These are phyloP conservation scores for Benincasa hispida DNA, from an alignment of 306 rosid genomes.

Conservation along the genomic window DNA sequence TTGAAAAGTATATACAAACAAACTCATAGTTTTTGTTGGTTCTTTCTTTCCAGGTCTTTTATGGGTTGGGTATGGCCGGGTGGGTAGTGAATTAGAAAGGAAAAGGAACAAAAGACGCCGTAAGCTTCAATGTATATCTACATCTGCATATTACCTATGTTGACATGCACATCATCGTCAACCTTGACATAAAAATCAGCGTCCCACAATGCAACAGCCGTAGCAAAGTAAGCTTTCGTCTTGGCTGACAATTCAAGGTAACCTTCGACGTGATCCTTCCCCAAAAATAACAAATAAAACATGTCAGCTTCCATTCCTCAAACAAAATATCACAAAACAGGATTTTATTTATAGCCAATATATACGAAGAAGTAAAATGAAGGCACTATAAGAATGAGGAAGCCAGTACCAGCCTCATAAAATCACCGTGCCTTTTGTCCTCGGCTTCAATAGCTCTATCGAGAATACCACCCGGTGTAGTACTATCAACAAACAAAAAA, in stretches of 20 bases:
- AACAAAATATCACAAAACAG: background rate
- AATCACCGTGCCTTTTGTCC: slow-evolving; percentile 38
- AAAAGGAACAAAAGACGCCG: background rate
- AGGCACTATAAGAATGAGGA: background rate
- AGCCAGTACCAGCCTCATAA: slow-evolving; percentile 38
- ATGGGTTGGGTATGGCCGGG: background rate
- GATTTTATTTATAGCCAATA: background rate
- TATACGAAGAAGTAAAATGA: background rate
- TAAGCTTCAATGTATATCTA: background rate
- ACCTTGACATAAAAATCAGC: slow-evolving; percentile 50
- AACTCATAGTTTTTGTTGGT: background rate
- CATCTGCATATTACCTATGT: slow-evolving; percentile 26
- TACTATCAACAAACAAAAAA: slow-evolving; percentile 19
- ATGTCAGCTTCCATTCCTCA: background rate
- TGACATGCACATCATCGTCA: slow-evolving; percentile 53
- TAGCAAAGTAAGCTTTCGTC: slow-evolving; percentile 38
- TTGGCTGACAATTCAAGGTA: slow-evolving; percentile 53
- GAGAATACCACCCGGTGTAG: slow-evolving; percentile 51
- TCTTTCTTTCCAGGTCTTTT: background rate
- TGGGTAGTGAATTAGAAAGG: background rate
- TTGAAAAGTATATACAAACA: background rate
- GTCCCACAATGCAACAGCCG: slow-evolving; percentile 42
- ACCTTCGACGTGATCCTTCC: slow-evolving; percentile 50
- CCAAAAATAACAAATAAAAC: background rate
- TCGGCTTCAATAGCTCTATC: slow-evolving; percentile 52